Evolutionary conservation across 1,139 yeast genomes (phyloP), one percentile per base, ranked within the genome.

Genomic region (Taphrina wiesneri): DNA sequence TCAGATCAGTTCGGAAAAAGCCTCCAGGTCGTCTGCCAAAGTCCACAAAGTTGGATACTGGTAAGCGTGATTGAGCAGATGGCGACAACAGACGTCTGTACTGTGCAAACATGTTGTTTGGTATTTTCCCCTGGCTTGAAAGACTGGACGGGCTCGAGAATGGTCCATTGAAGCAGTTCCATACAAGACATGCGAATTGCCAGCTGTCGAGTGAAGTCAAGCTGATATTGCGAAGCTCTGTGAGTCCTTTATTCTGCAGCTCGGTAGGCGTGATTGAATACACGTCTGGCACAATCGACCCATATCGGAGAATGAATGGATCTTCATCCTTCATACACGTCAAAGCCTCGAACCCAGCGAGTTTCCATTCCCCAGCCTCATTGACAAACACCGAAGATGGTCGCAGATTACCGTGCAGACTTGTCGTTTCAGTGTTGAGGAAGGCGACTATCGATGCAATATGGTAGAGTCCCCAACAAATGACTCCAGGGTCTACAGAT

Each of bases 311-410:
- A 25, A 60, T 49, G 28, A 71, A 63, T 0, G 71, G 65, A 15
- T 71, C 70, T n/a, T 74, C 75, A 52, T 71, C 71, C 46, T 70
- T 73, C 26, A 68, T 71, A 11, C 71, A 66, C 6, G 87, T 81
- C 66, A 88, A 80, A 3, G 88, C 75, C 74, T 92, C 98, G 72
- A 91, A 84, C 0, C 97, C 97, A 70, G 89, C 88, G 28, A 92
- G 75, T 68, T 86, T 87, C 95, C 96, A 90, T 72, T 89, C 96
- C 7, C 97, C 96, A 47, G 80, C 74, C 25, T 80, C 82, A 66
- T 83, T 87, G 15, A 90, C 85, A 75, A 77, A 90, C 0, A 92
- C 81, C 0, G 89, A 83, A 49, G 82, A 80, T 32, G 78, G 72
- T 69, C 83, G 80, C 45, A 91, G 72, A 68, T 85, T 85, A 1